Base-by-base conservation (phyloP, 1,284 basidiomycete genomes). In the Singerocomus inundabilis region DNA sequence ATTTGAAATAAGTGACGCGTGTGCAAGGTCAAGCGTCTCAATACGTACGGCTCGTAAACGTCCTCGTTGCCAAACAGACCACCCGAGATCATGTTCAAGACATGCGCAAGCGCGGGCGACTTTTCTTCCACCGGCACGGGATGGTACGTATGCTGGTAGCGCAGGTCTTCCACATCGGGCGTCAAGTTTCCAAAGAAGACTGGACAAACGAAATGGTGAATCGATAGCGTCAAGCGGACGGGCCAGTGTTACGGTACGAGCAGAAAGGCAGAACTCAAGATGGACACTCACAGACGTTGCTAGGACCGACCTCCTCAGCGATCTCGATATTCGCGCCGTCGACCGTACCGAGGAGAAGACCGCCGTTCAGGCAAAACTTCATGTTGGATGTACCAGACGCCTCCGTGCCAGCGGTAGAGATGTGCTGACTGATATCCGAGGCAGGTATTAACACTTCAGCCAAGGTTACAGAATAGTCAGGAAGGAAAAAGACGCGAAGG, bases 321-420 rank as follows among this genome's bases (percentile, higher is more conserved):
- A 97, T 96, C 72, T 96, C 93, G 53, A 96, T 93, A 66, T 94
- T 95, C 21, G 93, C 94, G 53, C 94, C 94, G 69, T 97, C 91
- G 70, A 89, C 86, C 29, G 87, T 89, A 26, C 85, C 87, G 41
- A 88, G 70, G 6, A 95, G 74, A 40, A 96, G 72, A n/a, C 91
- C 93, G 41, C 93, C 93, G 61, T 93, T 94, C 41, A 92, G 65
- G 62, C 85, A 86, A 73, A 90, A 89, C 74, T 97, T 96, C 93
- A 96, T 96, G 77, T 96, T 95, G 32, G 88, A 89, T 18, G 88
- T 91, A 29, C 87, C 87, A 2, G 83, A 85, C n/a, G 85, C 85
- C 66, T 96, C 93, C 1, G 93, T 96, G 44, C 94, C 93, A 2
- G 93, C 93, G 9, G 93, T 96, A 30, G 88, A 92, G 69, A 97